Base-by-base conservation (phyloP, 164 flowering plant species). In the Warburgia ugandensis region DNA sequence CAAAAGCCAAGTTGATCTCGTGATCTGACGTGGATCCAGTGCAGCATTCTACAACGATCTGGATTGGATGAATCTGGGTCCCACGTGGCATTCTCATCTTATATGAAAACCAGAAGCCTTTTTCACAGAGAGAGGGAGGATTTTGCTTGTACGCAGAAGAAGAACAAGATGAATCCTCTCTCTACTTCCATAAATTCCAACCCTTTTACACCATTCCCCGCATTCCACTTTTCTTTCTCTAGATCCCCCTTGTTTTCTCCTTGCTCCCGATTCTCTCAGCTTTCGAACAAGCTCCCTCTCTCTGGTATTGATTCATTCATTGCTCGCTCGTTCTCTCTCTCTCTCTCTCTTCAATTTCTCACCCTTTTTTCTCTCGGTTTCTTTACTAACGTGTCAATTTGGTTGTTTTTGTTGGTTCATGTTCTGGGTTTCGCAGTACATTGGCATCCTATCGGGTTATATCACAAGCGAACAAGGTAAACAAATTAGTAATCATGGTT, bases 401-500 rank as follows among this genome's bases (percentile, higher is more conserved):
- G 29, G 48, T 56, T 53, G 45, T 41, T 16, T 62, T 54, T 13
- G 1, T 31, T 46, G 19, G 25, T 54, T 51, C 74, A 71, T 71
- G 28, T 58, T 64, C 47, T 56, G 31, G 67, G 59, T 56, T 51
- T 67, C 29, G 50, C 60, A 73, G 73, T 33, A 40, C 12, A 20
- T 37, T 26, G 16, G 10, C 49, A 29, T 48, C 61, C 23, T 19
- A 49, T 42, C 61, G 36, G 30, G 22, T 22, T 28, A 20, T 45
- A 1, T 31, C 54, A 2, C 50, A 54, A 6, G 57, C 70, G 22
- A 59, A 47, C 36, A 47, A 72, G 75, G 79, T 72, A 53, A n/a
- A n/a, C n/a, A n/a, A n/a, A n/a, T n/a, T n/a, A n/a, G n/a, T n/a
- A n/a, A n/a, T n/a, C n/a, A n/a, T n/a, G n/a, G n/a, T n/a, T n/a